Conservation (phyloP, 768 basidiomycete genomes). For the Naganishia onofrii region DNA sequence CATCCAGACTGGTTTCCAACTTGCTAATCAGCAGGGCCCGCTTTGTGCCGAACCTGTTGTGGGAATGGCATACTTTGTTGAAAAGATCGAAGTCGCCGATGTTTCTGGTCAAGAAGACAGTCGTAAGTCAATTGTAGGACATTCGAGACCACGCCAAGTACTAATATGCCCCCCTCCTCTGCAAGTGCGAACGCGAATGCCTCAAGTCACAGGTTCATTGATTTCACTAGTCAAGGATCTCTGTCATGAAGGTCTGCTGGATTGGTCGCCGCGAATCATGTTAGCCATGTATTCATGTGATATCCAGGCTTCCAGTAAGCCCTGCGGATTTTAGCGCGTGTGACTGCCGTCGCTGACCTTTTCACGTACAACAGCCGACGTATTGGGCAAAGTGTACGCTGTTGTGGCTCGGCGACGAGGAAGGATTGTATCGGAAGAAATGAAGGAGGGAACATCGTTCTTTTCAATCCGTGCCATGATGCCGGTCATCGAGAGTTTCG, state of each 20-base stretch:
- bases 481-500: conserved; percentile 95
- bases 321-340: conserved; percentile 11
- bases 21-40: conserved; percentile 90
- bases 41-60: conserved; percentile 92
- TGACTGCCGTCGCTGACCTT: conserved; percentile 19
- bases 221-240: conserved; percentile 86
- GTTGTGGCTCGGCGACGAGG: conserved; percentile 90
- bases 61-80: conserved; percentile 82
- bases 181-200: conserved; percentile 77
- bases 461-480: conserved; percentile 86
- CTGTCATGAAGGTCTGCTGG: conserved; percentile 81
- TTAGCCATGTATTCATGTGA: conserved; percentile 98
- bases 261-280: conserved; percentile 97
- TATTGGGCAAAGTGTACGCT: conserved; percentile 93
- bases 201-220: conserved; percentile 83
- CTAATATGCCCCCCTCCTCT: conserved; percentile 8
- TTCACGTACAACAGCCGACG: conserved; percentile 67
- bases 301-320: conserved; percentile 92
- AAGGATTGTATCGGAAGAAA: conserved; percentile 90
- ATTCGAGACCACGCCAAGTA: background rate
- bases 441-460: conserved; percentile 95
- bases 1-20: conserved; percentile 90
- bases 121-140: conserved; percentile 31
- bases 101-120: conserved; percentile 60
- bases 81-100: conserved; percentile 65